Evolutionary conservation across 1,284 basidiomycete genomes (phyloP).

Genomic region (Crepidotus sp.): DNA sequence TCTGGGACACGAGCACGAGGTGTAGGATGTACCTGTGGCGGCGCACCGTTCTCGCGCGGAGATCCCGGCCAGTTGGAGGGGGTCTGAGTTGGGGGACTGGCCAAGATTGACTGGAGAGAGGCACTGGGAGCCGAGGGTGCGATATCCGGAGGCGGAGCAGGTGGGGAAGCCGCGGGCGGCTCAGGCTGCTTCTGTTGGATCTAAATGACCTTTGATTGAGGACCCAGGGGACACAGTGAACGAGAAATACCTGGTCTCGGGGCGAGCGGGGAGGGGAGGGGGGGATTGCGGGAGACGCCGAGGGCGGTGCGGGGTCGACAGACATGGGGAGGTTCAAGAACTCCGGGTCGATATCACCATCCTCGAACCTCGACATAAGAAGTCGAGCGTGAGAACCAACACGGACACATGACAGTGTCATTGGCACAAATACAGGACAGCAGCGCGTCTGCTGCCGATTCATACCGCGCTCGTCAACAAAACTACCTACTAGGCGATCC

Average conservation of each 20-base stretch:
- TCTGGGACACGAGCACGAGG: slow-evolving; percentile 1
- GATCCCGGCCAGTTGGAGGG: slow-evolving; percentile 31
- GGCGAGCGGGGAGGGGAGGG: slow-evolving; percentile 16
- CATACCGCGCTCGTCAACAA: slow-evolving; percentile 2
- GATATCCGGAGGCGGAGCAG: slow-evolving; percentile 27
- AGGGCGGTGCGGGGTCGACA: slow-evolving; percentile 16
- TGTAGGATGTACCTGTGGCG: slow-evolving; percentile 14
- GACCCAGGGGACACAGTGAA: slow-evolving; percentile 18
- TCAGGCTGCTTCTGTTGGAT: slow-evolving; percentile 26
- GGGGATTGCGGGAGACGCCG: slow-evolving; percentile 22
- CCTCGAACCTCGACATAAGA: background rate
- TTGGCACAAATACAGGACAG: too few relatives aligned
- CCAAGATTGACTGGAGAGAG: slow-evolving; percentile 58
- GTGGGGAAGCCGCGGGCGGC: slow-evolving; percentile 22
- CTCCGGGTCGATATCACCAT: background rate
- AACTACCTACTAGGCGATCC: slow-evolving; percentile 5
- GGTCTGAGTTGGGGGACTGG: slow-evolving; percentile 36
- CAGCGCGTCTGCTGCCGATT: background rate
- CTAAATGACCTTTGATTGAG: slow-evolving; percentile 22
- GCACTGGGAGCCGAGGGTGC: slow-evolving; percentile 42
- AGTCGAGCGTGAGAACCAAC: background rate
- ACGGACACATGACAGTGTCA: background rate
- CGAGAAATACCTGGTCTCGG: slow-evolving; percentile 15
- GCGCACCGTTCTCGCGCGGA: slow-evolving; percentile 21
- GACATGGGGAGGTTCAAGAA: background rate